Evolutionary conservation across 306 rosid species (phyloP).

Genomic region (Acacia melanoxylon): DNA sequence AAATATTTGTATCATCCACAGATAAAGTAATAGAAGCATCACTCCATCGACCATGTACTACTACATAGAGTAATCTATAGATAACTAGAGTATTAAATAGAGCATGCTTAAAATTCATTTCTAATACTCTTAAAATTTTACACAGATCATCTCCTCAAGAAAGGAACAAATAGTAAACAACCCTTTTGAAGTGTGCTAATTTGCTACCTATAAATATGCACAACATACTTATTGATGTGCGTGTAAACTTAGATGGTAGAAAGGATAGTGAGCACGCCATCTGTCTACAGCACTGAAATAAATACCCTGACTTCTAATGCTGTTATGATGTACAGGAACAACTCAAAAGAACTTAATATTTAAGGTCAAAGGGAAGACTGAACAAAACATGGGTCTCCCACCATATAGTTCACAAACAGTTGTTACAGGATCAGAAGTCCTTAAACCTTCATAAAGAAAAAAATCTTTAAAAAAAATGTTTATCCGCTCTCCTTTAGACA

Average conservation of each 20-base stretch:
- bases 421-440: background rate
- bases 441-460: conserved; percentile 3
- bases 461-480: background rate
- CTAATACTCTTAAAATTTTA: background rate
- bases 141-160: background rate
- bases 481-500: background rate
- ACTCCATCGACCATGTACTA: background rate
- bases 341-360: background rate
- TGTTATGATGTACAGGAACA: background rate
- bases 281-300: background rate
- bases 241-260: background rate
- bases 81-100: background rate
- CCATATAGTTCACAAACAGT: background rate
- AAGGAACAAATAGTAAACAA: background rate
- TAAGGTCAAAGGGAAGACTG: background rate
- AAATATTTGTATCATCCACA: background rate
- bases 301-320: background rate
- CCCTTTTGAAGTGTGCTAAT: background rate
- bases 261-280: background rate
- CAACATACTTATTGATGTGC: background rate
- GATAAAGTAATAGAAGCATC: background rate
- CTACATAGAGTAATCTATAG: background rate
- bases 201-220: background rate
- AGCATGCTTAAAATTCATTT: background rate
- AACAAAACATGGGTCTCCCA: background rate